Evolutionary conservation across 352 stramenopile genomes (phyloP), one percentile per base, ranked within the genome.

Genomic region (Globisporangium rhizosaccharum): DNA sequence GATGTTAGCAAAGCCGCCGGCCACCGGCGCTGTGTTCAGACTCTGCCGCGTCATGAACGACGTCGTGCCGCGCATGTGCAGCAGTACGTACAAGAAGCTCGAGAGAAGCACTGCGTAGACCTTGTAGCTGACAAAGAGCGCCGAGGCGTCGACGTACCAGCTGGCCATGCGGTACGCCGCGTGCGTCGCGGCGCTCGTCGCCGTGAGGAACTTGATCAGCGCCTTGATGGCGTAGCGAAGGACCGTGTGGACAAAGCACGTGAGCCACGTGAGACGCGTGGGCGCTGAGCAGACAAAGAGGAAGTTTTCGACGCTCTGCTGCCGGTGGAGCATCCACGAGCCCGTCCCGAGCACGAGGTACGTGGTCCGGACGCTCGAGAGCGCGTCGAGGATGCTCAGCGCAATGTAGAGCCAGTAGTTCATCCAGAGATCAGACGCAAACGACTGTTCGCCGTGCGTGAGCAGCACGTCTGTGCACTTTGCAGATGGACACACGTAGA

Each of bases 321-420:
- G 58, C 56, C 68, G 74, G 30, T 53, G 73, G 25, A 87, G 69
- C 70, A 85, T 85, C 62, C 64, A 85, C 45, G 75, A 67, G 5
- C 73, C 77, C 14, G 79, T 72, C 36, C 77, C 49, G 18, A 79
- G 61, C 2, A 76, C 64, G 18, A 69, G 61, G 50, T 85, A 85
- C 10, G 64, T 82, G 53, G 71, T 66, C 0, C 77, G 75, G 1
- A 84, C 12, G 53, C 62, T 80, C 2, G 70, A 51, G 9, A 81
- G 52, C 2, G 73, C 62, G 11, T 88, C 76, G 18, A 78, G 36
- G 28, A 85, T 76, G 55, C 78, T 86, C 2, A 88, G 47, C 6
- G 64, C 18, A 12, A 86, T 83, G 62, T 86, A 88, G 9, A 88
- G 61, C 78, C 78, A 88, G 49, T 88, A 73, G 62, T 86, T 88